Evolutionary conservation across 2,329 filamentous ascomycete species (phyloP).

Genomic region (Sclerotinia trifoliorum): DNA sequence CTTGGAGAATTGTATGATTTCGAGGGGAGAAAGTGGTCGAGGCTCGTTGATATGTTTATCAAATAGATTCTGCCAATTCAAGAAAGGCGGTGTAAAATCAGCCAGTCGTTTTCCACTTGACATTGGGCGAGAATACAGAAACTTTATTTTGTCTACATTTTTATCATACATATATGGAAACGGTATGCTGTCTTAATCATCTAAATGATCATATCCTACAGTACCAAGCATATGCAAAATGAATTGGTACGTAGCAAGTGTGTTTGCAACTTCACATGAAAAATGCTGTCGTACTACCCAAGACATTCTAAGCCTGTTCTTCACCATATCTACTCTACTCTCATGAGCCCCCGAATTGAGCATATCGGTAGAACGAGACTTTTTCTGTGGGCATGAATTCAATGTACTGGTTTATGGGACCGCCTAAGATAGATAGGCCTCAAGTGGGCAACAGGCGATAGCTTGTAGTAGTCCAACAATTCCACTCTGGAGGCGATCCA

Average conservation of each 20-base stretch:
- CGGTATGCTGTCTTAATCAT: too few species aligned
- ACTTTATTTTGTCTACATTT: neutral
- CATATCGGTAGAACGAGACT: neutral
- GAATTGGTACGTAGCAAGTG: neutral
- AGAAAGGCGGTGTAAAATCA: neutral
- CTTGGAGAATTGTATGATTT: conserved; percentile 10
- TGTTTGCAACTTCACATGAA: neutral
- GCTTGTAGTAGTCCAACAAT: neutral
- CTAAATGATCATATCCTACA: neutral
- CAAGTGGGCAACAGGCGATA: neutral
- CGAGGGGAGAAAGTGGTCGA: conserved; percentile 1
- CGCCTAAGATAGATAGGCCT: neutral
- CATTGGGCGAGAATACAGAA: too few species aligned
- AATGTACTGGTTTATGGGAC: neutral
- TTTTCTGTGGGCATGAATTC: neutral
- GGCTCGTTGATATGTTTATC: conserved; percentile 5
- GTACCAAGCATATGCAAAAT: neutral
- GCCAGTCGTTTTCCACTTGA: too few species aligned
- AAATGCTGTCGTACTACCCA: too few species aligned
- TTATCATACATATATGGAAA: neutral
- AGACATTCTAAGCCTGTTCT: neutral
- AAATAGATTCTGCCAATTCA: conserved; percentile 4
- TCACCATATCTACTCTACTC: neutral
- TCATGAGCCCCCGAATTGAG: neutral
- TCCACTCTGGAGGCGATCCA: too few species aligned